Base-by-base conservation (phyloP, 1,284 basidiomycete species). In the Takashimella koratensis region DNA sequence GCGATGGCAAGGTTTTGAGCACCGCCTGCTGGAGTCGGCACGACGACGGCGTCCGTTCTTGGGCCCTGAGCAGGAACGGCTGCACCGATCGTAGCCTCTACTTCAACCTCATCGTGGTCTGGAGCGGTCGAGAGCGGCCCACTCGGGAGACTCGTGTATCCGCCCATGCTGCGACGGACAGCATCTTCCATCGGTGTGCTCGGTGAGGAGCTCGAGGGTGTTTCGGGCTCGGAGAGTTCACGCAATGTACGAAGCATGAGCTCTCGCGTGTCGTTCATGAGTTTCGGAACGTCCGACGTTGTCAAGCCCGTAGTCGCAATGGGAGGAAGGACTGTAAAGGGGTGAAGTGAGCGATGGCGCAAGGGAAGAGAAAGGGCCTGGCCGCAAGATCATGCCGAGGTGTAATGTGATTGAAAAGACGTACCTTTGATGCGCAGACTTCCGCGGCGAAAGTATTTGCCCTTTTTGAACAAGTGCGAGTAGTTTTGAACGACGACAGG, bases 401-500 rank as follows among this genome's bases (percentile, higher is more conserved):
- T 88, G 84, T 66, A 93, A 89, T 3, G 78, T 80, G 67, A 2
- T 84, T 86, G 44, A 90, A 71, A 5, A 83, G 84, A n/a, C n/a
- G n/a, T n/a, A 95, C 93, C 89, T 80, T 84, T 85, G 64, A 98
- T 81, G 66, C 84, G 88, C 53, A 98, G 79, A n/a, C 81, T 84
- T 0, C 94, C 95, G 27, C 80, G 77, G 40, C 85, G 84, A 65
- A 98, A 94, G 13, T 86, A 80, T 48, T 85, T 86, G 67, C 85
- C 83, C 60, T 83, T 85, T 76, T 94, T 67, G 47, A 75, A 95
- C 49, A 95, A 67, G 58, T 83, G 79, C 82, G 88, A 88, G 74
- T 97, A 98, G 76, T 97, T 98, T 76, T 98, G 91, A 61, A 86
- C 87, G 1, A 99, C 87, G 52, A 98, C 84, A 5, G 96, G 96